phyloP scores from a whole-genome alignment of 108 stramenopile genomes.

The Asterionellopsis glacialis region DNA sequence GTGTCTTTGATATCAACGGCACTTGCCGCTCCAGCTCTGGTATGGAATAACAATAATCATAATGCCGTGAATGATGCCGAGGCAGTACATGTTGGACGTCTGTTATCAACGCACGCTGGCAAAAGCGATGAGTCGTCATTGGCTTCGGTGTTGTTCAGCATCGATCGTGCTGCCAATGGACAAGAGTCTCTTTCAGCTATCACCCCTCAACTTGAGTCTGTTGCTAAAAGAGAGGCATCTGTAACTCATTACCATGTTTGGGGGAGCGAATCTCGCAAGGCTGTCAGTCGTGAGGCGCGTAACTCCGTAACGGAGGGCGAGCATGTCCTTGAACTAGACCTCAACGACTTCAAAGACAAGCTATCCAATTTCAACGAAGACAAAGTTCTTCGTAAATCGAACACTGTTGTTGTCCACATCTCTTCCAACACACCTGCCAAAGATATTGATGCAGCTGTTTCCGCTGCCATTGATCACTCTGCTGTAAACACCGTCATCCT shows the following conservation, averaged over 20 bases:
- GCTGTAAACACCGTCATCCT: conserved; percentile 54
- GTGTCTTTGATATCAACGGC: conserved; percentile 22
- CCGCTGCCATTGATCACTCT: conserved; percentile 52
- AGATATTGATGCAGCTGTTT: conserved; percentile 51
- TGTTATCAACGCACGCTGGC: conserved; percentile 28
- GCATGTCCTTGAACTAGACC: conserved; percentile 42
- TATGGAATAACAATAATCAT: conserved; percentile 45
- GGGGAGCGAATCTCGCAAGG: conserved; percentile 45
- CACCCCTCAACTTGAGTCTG: conserved; percentile 39
- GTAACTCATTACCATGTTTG: conserved; percentile 64
- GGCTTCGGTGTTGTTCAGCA: conserved; percentile 58
- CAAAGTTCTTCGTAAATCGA: conserved; percentile 40
- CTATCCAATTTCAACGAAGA: conserved; percentile 15
- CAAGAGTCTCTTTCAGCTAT: conserved; percentile 48
- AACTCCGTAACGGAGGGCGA: conserved; percentile 8
- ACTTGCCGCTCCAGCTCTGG: conserved; percentile 64
- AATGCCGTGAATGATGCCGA: conserved; percentile 38
- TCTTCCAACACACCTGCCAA: conserved; percentile 26
- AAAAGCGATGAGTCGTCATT: conserved; percentile 18
- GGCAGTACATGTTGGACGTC: conserved; percentile 23
- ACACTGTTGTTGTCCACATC: conserved; percentile 51
- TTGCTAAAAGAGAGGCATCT: conserved; percentile 26
- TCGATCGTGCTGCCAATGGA: conserved; percentile 51
- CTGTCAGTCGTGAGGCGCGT: conserved; percentile 38
- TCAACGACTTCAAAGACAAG: conserved; percentile 56